Evolutionary conservation across 2,329 filamentous ascomycete genomes (phyloP), one percentile per base, ranked within the genome.

Genomic region (Periconia sp.): DNA sequence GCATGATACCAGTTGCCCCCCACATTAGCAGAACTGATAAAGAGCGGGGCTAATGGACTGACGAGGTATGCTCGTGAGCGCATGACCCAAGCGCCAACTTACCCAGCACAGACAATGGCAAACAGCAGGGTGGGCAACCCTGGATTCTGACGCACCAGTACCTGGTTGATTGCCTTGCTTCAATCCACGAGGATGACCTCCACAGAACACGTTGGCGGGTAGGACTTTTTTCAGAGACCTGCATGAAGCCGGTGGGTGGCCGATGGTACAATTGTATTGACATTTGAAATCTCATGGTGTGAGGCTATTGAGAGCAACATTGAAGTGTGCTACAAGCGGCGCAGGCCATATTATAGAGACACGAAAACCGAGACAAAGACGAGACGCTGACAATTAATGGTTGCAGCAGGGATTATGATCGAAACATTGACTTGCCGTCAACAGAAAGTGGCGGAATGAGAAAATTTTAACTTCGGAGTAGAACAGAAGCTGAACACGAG

Each of bases 61-160:
- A 18, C 31, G 10, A 31, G 13, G 30, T 13, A n/a, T 37, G 45
- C 31, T 47, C 31, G 17, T 23, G 47, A 49, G 47, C 47, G 47
- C 37, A 43, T 49, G 47, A 49, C 37, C 47, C 14, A 40, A 49
- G 47, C 40, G 37, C 40, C 35, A 6, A 44, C 42, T 27, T 37
- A 44, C 19, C 14, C 23, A 23, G 19, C 42, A n/a, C 13, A 37
- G 33, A 13, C 33, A 37, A 13, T 27, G 23, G 23, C 23, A 27
- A 8, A 27, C 23, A 27, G 23, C 23, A 27, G 23, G 23, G 23
- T 27, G 8, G 10, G 11, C 15, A 5, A 37, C 33, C 33, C 33
- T 37, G 33, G 15, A 37, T 37, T 11, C 33, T n/a, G 33, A 37
- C 33, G 11, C 33, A 37, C 33, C 3, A 14, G 33, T 37, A 5